Base-by-base conservation (phyloP, 371 early-diverging fungal genomes). In the Mucor saturninus region DNA sequence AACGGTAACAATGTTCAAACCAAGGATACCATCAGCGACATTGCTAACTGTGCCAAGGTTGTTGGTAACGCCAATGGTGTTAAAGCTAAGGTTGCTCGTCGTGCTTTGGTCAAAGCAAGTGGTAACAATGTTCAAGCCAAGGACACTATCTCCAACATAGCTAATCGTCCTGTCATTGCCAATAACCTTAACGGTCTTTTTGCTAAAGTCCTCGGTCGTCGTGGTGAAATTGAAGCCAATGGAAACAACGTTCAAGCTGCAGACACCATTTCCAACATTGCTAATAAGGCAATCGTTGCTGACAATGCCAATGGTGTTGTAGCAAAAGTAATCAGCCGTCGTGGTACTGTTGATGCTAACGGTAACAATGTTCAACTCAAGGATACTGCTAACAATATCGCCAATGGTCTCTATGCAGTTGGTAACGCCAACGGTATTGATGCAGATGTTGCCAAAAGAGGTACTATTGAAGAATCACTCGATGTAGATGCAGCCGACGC, bases 1-100 rank as follows among this genome's bases (percentile, higher is more conserved):
- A 54, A 58, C 7, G 39, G 52, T 39, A 54, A 26, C 52, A 37
- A 65, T 21, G 49, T 63, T 14, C 30, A 11, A 28, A 5, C 30
- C 39, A 28, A 46, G 2, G 26, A 53, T 45, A 42, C 42, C 38
- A 37, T 29, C 26, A n/a, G n/a, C 13, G 7, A 62, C 38, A 29
- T 48, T 38, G 26, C 43, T 5, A 48, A 54, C 2, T 5, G 26
- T 11, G 3, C 13, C 15, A n/a, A 54, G 3, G 38, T 55, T n/a
- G 8, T 11, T 29, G 43, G 54, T 15, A 29, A 32, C 14, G 28
- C 26, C 14, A 57, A 56, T 37, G 26, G 39, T 35, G n/a, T 3
- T 4, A 26, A 43, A 1, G 58, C 39, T 39, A 29, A 11, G 28
- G 42, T 55, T 21, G 21, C 21, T 42, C 43, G 43, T 42, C 43